Base-by-base conservation (phyloP, 495 filamentous ascomycete species). In the Tuber indicum region DNA sequence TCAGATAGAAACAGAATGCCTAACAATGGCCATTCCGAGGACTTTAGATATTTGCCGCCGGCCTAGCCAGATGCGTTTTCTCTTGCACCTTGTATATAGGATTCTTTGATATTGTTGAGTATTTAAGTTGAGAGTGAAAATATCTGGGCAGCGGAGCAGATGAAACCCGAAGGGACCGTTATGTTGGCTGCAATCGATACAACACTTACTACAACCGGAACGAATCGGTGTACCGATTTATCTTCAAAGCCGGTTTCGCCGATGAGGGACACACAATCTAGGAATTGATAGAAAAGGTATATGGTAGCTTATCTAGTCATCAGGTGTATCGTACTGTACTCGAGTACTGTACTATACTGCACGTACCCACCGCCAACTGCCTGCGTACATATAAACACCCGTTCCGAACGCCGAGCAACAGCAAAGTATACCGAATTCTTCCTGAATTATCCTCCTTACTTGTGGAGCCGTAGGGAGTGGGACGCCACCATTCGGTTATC, bases 261-360 rank as follows among this genome's bases (percentile, higher is more conserved):
- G 58, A 32, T 66, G 58, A 66, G 58, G 58, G 58, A 32, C 26
- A 66, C 58, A 66, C 12, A 32, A 66, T 66, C 58, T 12, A 32
- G 58, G 58, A 66, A 66, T 66, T 66, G 58, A 32, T 6, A n/a
- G 32, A 66, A 66, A 66, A 32, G 58, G n/a, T 66, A 66, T n/a
- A 66, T 66, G 58, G 58, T 16, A 17, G 10, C 58, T 14, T 66
- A 32, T 12, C 14, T 12, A 16, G 58, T 7, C 58, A 66, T 66
- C n/a, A 32, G n/a, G 58, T n/a, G 26, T 66, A 58, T 23, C 9
- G 47, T 23, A 8, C 47, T 23, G 46, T 49, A 49, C 46, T 45
- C 3, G 46, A 32, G 32, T 49, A 52, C 23, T 10, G 49, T 58
- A 46, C 45, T 46, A 41, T 41, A 41, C 39, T 17, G 47, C 19